Conservation (phyloP, 2,329 filamentous ascomycete genomes). For the Neonectria hederae region DNA sequence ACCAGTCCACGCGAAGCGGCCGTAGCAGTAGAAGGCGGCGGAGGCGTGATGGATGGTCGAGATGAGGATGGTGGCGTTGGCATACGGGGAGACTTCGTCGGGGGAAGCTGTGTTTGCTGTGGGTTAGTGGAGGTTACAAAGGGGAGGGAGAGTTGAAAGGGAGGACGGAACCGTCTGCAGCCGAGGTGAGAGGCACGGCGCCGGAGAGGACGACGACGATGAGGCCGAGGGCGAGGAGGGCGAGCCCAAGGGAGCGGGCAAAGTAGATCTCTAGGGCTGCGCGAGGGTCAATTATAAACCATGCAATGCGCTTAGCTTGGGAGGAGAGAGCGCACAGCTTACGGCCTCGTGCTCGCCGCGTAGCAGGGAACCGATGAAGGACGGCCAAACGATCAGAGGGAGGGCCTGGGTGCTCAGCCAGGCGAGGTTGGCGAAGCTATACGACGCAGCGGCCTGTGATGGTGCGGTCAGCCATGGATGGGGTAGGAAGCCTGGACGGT, state of each 20-base stretch:
- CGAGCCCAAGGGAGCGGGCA: constrained; percentile 74
- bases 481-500: background rate
- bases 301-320: background rate
- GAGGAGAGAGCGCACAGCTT: constrained; percentile 41
- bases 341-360: constrained; percentile 44
- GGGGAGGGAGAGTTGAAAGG: too few species aligned
- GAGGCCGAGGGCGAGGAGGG: constrained; percentile 71
- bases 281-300: constrained; percentile 1
- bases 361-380: constrained; percentile 58
- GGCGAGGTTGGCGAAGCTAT: constrained; percentile 60
- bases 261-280: constrained; percentile 74
- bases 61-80: constrained; percentile 71
- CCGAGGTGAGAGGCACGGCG: constrained; percentile 70
- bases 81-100: constrained; percentile 64
- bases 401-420: constrained; percentile 61
- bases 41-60: constrained; percentile 73
- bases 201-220: constrained; percentile 76
- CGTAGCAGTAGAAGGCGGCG: constrained; percentile 74
- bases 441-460: constrained; percentile 58
- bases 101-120: constrained; percentile 30
- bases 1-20: constrained; percentile 66
- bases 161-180: constrained; percentile 49
- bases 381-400: constrained; percentile 59
- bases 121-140: constrained; percentile 4
- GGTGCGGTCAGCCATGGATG: background rate